phyloP scores from a whole-genome alignment of 2,329 filamentous ascomycete genomes.

The Talaromyces sp. region DNA sequence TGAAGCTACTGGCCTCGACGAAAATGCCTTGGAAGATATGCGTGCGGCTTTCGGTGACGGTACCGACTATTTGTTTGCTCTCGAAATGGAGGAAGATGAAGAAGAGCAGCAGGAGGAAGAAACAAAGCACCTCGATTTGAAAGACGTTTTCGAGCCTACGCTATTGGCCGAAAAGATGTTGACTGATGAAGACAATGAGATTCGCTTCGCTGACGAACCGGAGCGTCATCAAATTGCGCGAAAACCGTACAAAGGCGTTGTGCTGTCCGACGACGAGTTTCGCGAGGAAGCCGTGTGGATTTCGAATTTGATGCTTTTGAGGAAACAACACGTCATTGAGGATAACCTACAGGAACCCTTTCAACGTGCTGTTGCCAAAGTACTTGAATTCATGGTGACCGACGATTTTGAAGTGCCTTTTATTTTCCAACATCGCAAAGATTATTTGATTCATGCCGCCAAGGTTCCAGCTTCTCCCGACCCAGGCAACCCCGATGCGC shows the following conservation, averaged over 20 bases:
- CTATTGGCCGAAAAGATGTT: slow-evolving; percentile 91
- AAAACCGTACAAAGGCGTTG: slow-evolving; percentile 78
- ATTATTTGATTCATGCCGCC: slow-evolving; percentile 89
- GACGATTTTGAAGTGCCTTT: slow-evolving; percentile 96
- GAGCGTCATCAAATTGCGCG: slow-evolving; percentile 92
- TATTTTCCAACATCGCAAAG: slow-evolving; percentile 96
- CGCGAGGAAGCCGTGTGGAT: slow-evolving; percentile 92
- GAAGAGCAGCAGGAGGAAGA: slow-evolving; percentile 72
- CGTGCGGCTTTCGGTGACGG: slow-evolving; percentile 93
- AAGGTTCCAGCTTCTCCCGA: slow-evolving; percentile 62
- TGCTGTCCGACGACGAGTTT: slow-evolving; percentile 78
- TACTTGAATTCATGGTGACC: slow-evolving; percentile 90
- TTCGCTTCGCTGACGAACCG: slow-evolving; percentile 83
- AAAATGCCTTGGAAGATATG: slow-evolving; percentile 93
- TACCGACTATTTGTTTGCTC: slow-evolving; percentile 91
- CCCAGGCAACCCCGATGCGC: slow-evolving; percentile 65
- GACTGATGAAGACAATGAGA: slow-evolving; percentile 90
- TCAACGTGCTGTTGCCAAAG: slow-evolving; percentile 81
- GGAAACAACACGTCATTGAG: slow-evolving; percentile 64
- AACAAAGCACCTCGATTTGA: slow-evolving; percentile 83
- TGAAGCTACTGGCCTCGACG: slow-evolving; percentile 81
- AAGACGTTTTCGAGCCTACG: slow-evolving; percentile 97
- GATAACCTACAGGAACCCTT: slow-evolving; percentile 76
- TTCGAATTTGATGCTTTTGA: slow-evolving; percentile 80
- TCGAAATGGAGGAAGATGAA: slow-evolving; percentile 82